These are phyloP conservation scores for Quillaja saponaria DNA, from an alignment of 306 rosid species.

Conservation along the genomic window DNA sequence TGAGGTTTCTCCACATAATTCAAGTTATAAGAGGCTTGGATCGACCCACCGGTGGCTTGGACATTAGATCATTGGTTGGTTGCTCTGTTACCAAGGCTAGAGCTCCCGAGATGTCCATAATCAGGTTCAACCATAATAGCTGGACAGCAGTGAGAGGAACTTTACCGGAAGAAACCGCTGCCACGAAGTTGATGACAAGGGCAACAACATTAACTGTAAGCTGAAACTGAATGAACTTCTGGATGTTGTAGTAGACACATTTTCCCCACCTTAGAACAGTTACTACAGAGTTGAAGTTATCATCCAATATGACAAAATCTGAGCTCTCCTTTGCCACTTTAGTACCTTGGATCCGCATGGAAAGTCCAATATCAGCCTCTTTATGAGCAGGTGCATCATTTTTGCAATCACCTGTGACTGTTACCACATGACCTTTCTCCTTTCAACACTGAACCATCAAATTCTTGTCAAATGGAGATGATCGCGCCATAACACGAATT, in stretches of 20 bases:
- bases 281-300: not conserved
- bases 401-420: not conserved
- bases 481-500: conserved; percentile 9
- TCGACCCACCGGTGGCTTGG: not conserved
- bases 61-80: not conserved
- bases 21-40: not conserved
- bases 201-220: conserved; percentile 2
- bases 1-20: conserved; percentile 10
- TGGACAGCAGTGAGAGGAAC: not conserved
- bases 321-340: not conserved
- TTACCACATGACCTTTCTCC: not conserved
- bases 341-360: not conserved
- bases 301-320: not conserved
- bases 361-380: not conserved
- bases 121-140: not conserved
- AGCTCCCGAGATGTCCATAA: conserved; percentile 3
- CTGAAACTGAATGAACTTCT: conserved; percentile 1
- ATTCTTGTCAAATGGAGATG: conserved; percentile 14
- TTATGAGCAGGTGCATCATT: not conserved
- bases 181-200: not conserved
- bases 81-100: not conserved
- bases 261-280: not conserved
- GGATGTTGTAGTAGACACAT: not conserved
- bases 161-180: not conserved
- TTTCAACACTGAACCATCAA: conserved; percentile 1